phyloP scores from a whole-genome alignment of 768 basidiomycete genomes.

The Auriscalpium orientale region DNA sequence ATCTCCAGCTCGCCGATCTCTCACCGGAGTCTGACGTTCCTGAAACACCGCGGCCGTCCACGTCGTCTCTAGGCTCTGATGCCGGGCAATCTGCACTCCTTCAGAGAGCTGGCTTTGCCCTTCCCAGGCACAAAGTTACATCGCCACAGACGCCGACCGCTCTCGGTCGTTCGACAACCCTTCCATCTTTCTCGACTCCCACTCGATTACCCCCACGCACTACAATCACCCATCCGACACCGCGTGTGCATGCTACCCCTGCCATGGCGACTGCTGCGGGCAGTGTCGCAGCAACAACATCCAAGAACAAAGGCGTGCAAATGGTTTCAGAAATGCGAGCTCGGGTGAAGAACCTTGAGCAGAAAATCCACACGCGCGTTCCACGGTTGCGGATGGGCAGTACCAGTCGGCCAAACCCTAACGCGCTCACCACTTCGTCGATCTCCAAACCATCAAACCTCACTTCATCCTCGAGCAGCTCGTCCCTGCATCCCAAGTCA shows the following conservation, averaged over 20 bases:
- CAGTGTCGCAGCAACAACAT: constrained; percentile 33
- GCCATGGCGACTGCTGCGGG: constrained; percentile 25
- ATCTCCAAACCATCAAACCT: constrained; percentile 8
- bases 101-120: constrained; percentile 42
- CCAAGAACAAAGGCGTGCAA: constrained; percentile 78
- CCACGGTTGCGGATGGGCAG: constrained; percentile 80
- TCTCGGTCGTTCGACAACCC: constrained; percentile 46
- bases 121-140: constrained; percentile 31
- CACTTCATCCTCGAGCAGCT: constrained; percentile 3
- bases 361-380: constrained; percentile 82
- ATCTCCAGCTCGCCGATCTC: constrained; percentile 54
- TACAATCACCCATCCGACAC: constrained; percentile 25
- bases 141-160: constrained; percentile 35
- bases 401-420: constrained; percentile 42
- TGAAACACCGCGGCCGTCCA: constrained; percentile 9
- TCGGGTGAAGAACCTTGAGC: constrained; percentile 72
- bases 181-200: constrained; percentile 43
- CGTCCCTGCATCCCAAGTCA: constrained; percentile 12
- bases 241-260: constrained; percentile 24
- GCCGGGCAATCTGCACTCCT: constrained; percentile 41
- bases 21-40: constrained; percentile 25
- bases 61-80: constrained; percentile 14
- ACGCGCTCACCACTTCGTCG: constrained; percentile 15
- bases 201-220: constrained; percentile 35
- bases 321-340: constrained; percentile 93